Conservation (phyloP, 805 yeast genomes). For the Wickerhamiella brachini region DNA sequence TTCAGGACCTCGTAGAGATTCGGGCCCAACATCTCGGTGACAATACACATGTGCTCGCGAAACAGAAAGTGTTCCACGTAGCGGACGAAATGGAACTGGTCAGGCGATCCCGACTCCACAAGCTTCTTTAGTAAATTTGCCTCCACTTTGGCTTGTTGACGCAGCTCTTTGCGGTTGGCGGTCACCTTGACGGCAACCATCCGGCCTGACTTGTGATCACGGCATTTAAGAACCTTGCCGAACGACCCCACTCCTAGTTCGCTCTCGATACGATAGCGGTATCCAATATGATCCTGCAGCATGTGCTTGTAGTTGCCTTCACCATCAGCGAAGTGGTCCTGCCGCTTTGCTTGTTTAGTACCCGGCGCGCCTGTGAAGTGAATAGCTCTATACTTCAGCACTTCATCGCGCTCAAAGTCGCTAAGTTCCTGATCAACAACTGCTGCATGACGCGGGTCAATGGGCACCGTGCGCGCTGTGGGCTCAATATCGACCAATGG, state of each 20-base stretch:
- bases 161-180: constrained; percentile 58
- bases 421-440: not conserved
- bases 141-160: constrained; percentile 66
- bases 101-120: constrained; percentile 23
- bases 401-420: not conserved
- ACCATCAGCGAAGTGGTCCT: constrained; percentile 28
- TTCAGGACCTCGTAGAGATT: constrained; percentile 47
- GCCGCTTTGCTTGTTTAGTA: constrained; percentile 14
- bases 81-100: constrained; percentile 31
- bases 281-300: constrained; percentile 59
- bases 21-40: constrained; percentile 56
- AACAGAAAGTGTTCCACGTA: constrained; percentile 63
- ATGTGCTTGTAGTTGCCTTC: constrained; percentile 45
- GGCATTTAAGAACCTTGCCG: constrained; percentile 60
- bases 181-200: constrained; percentile 66
- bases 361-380: constrained; percentile 36
- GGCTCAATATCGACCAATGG: constrained; percentile 1
- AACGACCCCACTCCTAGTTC: constrained; percentile 68
- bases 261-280: constrained; percentile 48
- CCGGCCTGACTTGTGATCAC: constrained; percentile 46
- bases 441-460: not conserved
- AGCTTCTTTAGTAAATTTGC: constrained; percentile 50
- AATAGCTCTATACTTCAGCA: constrained; percentile 15
- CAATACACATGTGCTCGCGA: constrained; percentile 70
- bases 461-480: not conserved